Evolutionary conservation across 148 eudicot genomes (phyloP).

Genomic region (Rheum nobile): DNA sequence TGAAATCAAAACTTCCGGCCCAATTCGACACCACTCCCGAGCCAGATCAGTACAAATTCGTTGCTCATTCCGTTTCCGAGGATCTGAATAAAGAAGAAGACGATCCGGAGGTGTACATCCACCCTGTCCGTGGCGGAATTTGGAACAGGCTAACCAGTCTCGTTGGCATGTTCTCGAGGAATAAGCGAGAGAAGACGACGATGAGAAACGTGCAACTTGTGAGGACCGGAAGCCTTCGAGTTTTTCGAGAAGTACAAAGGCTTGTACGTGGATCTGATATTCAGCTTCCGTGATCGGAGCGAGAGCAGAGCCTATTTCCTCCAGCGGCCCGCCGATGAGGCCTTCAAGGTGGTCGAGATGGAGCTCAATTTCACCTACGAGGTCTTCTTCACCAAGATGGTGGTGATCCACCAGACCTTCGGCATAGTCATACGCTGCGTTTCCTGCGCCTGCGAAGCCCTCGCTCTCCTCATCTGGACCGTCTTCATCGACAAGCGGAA

Average conservation of each 20-base stretch:
- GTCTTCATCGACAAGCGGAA: conserved; percentile 3
- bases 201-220: conserved; percentile 18
- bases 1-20: conserved; percentile 19
- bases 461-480: conserved; percentile 16
- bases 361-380: conserved; percentile 46
- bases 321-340: conserved; percentile 20
- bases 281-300: conserved; percentile 31
- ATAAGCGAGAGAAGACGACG: neutral
- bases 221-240: conserved; percentile 16
- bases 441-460: conserved; percentile 9
- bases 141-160: neutral
- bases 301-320: conserved; percentile 29
- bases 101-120: neutral
- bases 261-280: conserved; percentile 35
- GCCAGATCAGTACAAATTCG: conserved; percentile 13
- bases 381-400: conserved; percentile 33
- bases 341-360: conserved; percentile 36
- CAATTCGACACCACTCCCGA: conserved; percentile 17
- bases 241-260: conserved; percentile 35
- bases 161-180: neutral
- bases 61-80: neutral
- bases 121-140: neutral
- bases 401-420: conserved; percentile 9
- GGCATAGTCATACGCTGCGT: conserved; percentile 18
- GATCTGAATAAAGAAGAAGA: neutral